phyloP scores from a whole-genome alignment of 352 stramenopile genomes.

The Phytophthora tentaculata region DNA sequence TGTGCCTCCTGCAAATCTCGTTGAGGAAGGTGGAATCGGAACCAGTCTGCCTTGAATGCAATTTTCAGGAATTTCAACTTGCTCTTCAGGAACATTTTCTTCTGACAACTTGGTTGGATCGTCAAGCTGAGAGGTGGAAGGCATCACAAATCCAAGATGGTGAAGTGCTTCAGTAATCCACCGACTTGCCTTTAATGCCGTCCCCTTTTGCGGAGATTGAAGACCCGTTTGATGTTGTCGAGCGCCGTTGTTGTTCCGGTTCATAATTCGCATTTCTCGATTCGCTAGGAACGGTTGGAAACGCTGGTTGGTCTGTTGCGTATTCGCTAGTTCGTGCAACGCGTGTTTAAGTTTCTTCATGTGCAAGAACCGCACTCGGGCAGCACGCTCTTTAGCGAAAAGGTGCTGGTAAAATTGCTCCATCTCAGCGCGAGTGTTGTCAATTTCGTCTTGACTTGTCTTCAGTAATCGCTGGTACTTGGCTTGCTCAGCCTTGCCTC shows the following conservation, averaged over 20 bases:
- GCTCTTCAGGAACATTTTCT: constrained; percentile 14
- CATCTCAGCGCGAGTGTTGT: constrained; percentile 47
- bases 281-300: constrained; percentile 48
- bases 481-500: constrained; percentile 46
- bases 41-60: constrained; percentile 46
- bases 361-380: constrained; percentile 66
- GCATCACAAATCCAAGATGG: constrained; percentile 50
- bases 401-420: constrained; percentile 59
- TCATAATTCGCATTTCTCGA: constrained; percentile 42
- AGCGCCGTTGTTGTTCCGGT: constrained; percentile 1
- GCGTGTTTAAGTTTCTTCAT: constrained; percentile 82
- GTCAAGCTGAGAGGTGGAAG: constrained; percentile 12
- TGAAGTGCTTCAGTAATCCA: constrained; percentile 49
- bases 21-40: constrained; percentile 33
- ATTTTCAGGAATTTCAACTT: constrained; percentile 31
- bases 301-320: constrained; percentile 64
- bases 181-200: constrained; percentile 15
- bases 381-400: constrained; percentile 62
- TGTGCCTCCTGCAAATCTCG: neutral
- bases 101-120: neutral
- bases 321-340: constrained; percentile 55
- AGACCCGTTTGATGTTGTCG: constrained; percentile 2
- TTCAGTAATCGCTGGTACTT: constrained; percentile 63
- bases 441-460: constrained; percentile 51
- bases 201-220: constrained; percentile 14